phyloP scores from a whole-genome alignment of 2,329 filamentous ascomycete genomes.

The Colletotrichum costaricense region DNA sequence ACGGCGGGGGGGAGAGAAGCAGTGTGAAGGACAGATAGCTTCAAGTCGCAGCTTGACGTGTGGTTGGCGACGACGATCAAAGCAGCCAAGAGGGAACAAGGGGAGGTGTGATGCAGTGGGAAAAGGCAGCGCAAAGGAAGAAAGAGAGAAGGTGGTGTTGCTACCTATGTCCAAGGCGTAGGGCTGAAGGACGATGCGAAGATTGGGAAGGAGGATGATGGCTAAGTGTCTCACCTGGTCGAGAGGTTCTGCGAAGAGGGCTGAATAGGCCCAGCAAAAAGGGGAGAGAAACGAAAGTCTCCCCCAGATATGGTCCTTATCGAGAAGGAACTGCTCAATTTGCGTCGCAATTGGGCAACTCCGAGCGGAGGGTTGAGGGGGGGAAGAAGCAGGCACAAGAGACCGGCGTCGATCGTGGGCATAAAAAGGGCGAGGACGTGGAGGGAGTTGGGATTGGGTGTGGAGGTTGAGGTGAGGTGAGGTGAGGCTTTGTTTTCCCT shows the following conservation, averaged over 20 bases:
- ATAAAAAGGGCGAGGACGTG: slow-evolving; percentile 43
- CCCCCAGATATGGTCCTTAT: slow-evolving; percentile 29
- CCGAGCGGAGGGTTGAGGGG: slow-evolving; percentile 45
- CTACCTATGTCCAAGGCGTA: slow-evolving; percentile 2
- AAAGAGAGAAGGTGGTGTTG: not conserved
- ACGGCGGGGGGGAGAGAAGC: slow-evolving; percentile 20
- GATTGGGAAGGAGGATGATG: slow-evolving; percentile 19
- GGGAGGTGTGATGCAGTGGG: not conserved
- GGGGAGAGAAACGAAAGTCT: slow-evolving; percentile 30
- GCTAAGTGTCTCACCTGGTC: slow-evolving; percentile 34
- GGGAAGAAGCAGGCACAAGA: slow-evolving; percentile 32
- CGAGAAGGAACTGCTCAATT: slow-evolving; percentile 36
- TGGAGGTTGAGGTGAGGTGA: slow-evolving; percentile 44
- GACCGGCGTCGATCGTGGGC: slow-evolving; percentile 39
- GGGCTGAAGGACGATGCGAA: slow-evolving; percentile 24
- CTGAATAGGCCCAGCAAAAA: slow-evolving; percentile 8
- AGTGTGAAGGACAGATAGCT: slow-evolving; percentile 32
- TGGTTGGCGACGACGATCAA: not conserved
- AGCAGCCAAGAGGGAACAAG: not conserved
- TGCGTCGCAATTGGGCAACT: slow-evolving; percentile 53
- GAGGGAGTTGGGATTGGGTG: slow-evolving; percentile 42
- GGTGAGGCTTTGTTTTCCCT: slow-evolving; percentile 56
- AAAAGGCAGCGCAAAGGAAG: not conserved
- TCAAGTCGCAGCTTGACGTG: slow-evolving; percentile 11
- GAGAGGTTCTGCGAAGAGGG: slow-evolving; percentile 26